These are phyloP conservation scores for Phragmites australis DNA, from an alignment of 176 grass and related monocot genomes.

Conservation along the genomic window DNA sequence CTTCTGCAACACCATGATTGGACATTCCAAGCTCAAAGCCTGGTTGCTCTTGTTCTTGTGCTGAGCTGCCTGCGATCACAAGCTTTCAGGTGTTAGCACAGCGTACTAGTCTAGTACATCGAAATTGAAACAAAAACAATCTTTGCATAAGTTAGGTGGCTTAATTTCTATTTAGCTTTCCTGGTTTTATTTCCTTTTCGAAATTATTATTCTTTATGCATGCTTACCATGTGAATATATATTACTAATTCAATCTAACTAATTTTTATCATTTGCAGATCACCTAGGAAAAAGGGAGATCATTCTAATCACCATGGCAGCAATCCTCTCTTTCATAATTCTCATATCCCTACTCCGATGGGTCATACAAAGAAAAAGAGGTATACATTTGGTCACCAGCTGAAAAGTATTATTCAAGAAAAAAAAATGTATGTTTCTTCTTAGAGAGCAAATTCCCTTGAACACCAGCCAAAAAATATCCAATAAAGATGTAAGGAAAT, in stretches of 20 bases:
- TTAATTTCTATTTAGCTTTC: too few relatives aligned
- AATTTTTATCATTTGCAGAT: background rate
- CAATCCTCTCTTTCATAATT: background rate
- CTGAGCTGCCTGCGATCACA: too few relatives aligned
- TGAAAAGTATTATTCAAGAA: background rate
- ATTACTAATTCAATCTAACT: background rate
- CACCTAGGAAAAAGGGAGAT: background rate
- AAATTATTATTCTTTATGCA: too few relatives aligned
- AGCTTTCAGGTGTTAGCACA: too few relatives aligned
- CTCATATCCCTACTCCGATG: background rate
- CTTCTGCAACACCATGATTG: too few relatives aligned
- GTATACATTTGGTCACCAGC: background rate
- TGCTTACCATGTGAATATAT: too few relatives aligned
- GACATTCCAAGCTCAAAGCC: too few relatives aligned
- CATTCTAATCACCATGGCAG: background rate
- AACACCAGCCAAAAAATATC: background rate
- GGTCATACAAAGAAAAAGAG: background rate
- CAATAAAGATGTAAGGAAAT: background rate
- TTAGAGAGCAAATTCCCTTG: background rate
- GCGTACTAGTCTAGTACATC: too few relatives aligned
- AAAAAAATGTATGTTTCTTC: background rate
- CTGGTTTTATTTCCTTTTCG: too few relatives aligned
- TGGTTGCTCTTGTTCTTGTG: too few relatives aligned
- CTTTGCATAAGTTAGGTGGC: too few relatives aligned
- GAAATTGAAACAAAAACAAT: too few relatives aligned